These are phyloP conservation scores for Aquilaria agallochum DNA, from an alignment of 441 rosid species.

Conservation along the genomic window DNA sequence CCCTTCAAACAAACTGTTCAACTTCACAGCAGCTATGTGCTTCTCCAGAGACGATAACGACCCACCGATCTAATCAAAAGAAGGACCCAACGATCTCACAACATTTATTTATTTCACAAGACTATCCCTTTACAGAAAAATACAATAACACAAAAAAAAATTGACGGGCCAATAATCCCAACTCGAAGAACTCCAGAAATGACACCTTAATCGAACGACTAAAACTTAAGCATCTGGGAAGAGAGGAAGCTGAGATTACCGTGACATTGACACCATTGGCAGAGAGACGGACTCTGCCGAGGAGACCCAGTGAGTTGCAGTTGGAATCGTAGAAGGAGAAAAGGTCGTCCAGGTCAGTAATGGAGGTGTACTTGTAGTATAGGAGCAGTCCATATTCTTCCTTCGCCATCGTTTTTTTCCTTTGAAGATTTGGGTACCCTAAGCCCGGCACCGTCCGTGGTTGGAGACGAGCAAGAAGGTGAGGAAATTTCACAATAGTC, in stretches of 20 bases:
- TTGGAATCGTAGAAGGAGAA: slow-evolving; percentile 62
- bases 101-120: background rate
- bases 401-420: slow-evolving; percentile 15
- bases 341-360: slow-evolving; percentile 59
- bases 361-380: slow-evolving; percentile 62
- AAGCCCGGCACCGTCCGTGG: no score
- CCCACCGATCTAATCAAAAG: slow-evolving; percentile 72
- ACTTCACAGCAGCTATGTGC: slow-evolving; percentile 54
- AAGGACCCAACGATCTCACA: slow-evolving; percentile 2
- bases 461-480: no score
- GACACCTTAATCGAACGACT: no score
- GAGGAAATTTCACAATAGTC: no score
- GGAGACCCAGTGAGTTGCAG: slow-evolving; percentile 65
- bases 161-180: no score
- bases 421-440: background rate
- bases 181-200: no score
- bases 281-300: slow-evolving; percentile 88
- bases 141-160: no score
- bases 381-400: slow-evolving; percentile 63
- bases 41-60: slow-evolving; percentile 47
- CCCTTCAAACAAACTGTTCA: slow-evolving; percentile 56
- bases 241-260: slow-evolving; percentile 18
- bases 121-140: background rate
- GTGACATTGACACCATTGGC: slow-evolving; percentile 81
- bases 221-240: no score